Conservation (phyloP, 164 flowering plant species). For the Chimonanthus salicifolius region DNA sequence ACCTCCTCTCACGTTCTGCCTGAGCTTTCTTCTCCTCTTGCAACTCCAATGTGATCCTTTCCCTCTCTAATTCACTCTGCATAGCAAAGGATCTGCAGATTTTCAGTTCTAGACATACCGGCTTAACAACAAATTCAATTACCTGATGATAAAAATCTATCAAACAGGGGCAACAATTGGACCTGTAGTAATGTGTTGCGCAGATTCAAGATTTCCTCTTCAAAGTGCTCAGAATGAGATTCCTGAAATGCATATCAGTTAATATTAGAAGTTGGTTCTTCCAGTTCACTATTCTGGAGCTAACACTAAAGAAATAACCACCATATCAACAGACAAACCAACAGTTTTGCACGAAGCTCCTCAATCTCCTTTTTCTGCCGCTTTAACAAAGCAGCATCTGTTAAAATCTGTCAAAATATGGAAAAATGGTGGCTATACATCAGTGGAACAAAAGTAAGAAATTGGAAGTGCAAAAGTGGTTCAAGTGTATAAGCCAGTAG, state of each 20-base stretch:
- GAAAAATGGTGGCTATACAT: not conserved
- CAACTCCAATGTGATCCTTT: slow-evolving; percentile 86
- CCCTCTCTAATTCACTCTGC: slow-evolving; percentile 92
- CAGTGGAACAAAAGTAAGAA: not conserved
- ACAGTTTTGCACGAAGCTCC: slow-evolving; percentile 83
- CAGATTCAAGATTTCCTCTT: slow-evolving; percentile 76
- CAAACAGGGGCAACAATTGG: not conserved
- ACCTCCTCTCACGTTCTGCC: slow-evolving; percentile 66
- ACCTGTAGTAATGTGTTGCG: slow-evolving; percentile 91
- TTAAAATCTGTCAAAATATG: slow-evolving; percentile 52
- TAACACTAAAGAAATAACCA: slow-evolving; percentile 1
- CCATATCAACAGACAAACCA: slow-evolving; percentile 34
- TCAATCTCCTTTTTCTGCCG: slow-evolving; percentile 99
- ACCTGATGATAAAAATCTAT: not conserved
- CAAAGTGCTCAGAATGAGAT: slow-evolving; percentile 82
- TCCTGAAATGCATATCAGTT: slow-evolving; percentile 35
- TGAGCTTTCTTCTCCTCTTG: slow-evolving; percentile 95
- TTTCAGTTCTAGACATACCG: not conserved
- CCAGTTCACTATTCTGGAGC: not conserved
- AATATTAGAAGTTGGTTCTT: not conserved
- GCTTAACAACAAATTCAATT: not conserved
- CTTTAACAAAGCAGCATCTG: slow-evolving; percentile 96
- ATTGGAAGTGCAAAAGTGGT: not conserved
- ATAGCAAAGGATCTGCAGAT: slow-evolving; percentile 4
- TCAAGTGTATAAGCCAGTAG: not conserved